phyloP scores from a whole-genome alignment of 345 rosid genomes.

The Pelargonium nanum region DNA sequence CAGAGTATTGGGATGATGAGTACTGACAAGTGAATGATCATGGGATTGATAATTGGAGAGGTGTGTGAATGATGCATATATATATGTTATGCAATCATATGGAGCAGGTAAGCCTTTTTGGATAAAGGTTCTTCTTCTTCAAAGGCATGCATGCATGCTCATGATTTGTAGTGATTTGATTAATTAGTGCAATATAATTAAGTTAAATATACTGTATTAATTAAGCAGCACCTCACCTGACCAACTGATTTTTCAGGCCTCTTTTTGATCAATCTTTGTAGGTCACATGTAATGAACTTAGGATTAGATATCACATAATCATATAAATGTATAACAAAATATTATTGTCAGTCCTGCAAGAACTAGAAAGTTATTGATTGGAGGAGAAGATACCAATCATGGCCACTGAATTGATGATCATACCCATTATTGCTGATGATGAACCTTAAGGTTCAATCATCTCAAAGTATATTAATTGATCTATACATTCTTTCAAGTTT shows the following conservation, averaged over 20 bases:
- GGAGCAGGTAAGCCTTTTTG: slow-evolving; percentile 20
- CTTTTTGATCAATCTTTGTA: not conserved
- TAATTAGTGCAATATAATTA: not conserved
- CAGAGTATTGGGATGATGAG: not conserved
- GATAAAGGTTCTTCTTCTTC: slow-evolving; percentile 11
- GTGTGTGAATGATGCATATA: not conserved
- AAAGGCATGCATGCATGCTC: slow-evolving; percentile 16
- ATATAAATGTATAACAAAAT: no score
- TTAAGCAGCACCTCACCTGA: not conserved
- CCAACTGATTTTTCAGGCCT: not conserved
- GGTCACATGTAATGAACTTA: not conserved
- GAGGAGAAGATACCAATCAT: slow-evolving; percentile 22
- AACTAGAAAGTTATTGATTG: slow-evolving; percentile 8
- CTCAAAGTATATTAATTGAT: not conserved
- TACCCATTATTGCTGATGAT: slow-evolving; percentile 17
- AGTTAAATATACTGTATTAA: not conserved
- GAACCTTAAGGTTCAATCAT: not conserved
- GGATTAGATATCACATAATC: not conserved
- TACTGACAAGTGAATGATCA: not conserved
- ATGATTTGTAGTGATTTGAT: slow-evolving; percentile 7
- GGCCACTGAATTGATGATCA: slow-evolving; percentile 18
- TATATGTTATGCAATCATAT: slow-evolving; percentile 23
- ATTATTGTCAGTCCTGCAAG: not conserved
- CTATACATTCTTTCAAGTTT: not conserved
- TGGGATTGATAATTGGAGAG: no score